phyloP scores from a whole-genome alignment of 2,329 filamentous ascomycete species.

The Chrysoporthe cubensis region DNA sequence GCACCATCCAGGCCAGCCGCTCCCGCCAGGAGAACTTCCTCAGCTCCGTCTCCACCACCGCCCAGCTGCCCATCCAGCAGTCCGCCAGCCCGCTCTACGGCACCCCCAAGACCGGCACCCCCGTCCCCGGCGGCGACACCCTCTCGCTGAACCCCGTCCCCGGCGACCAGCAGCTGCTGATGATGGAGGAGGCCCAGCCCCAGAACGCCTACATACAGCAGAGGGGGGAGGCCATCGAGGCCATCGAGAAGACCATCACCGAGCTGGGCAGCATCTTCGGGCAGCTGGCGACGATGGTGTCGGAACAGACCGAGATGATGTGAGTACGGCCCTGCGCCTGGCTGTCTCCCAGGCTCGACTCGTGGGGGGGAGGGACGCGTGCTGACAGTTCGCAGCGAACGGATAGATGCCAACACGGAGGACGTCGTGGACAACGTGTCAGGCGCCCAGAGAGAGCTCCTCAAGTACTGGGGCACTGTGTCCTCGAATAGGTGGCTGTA shows the following conservation, averaged over 20 bases:
- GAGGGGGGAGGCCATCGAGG: slow-evolving; percentile 92
- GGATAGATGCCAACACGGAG: slow-evolving; percentile 96
- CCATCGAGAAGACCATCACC: slow-evolving; percentile 92
- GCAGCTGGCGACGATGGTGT: slow-evolving; percentile 94
- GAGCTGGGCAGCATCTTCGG: slow-evolving; percentile 92
- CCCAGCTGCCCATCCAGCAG: slow-evolving; percentile 69
- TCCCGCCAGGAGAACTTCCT: slow-evolving; percentile 97
- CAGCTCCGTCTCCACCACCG: slow-evolving; percentile 80
- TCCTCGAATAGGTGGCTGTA: slow-evolving; percentile 89
- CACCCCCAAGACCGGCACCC: slow-evolving; percentile 70
- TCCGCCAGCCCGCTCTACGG: slow-evolving; percentile 87
- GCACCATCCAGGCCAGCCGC: slow-evolving; percentile 94
- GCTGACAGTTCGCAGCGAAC: slow-evolving; percentile 52
- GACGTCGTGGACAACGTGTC: slow-evolving; percentile 99
- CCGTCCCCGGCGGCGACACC: slow-evolving; percentile 72
- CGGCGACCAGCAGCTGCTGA: slow-evolving; percentile 83
- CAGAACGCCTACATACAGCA: slow-evolving; percentile 91
- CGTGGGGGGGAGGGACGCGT: background rate
- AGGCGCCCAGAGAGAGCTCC: slow-evolving; percentile 88
- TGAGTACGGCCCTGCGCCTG: background rate
- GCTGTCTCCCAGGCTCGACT: background rate
- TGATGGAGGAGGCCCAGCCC: slow-evolving; percentile 91
- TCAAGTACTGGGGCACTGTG: slow-evolving; percentile 96
- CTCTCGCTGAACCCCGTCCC: slow-evolving; percentile 81
- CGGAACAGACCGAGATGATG: slow-evolving; percentile 97